These are phyloP conservation scores for Thermothielavioides terrestris DNA, from an alignment of 495 filamentous ascomycete genomes.

Conservation along the genomic window DNA sequence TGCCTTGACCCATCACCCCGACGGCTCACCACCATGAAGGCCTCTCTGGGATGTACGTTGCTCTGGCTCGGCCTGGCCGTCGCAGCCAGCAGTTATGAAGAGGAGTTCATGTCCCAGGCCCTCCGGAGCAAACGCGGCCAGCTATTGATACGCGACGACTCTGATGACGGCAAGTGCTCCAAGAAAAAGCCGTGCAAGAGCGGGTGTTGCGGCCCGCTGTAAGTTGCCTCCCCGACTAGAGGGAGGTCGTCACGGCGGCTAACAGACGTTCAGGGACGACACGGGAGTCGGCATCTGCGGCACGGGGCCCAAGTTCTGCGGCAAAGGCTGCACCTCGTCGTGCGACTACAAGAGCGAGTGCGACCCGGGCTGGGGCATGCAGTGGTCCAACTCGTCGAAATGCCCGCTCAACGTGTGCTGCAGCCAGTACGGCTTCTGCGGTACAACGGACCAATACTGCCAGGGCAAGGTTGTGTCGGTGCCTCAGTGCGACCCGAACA, in stretches of 20 bases:
- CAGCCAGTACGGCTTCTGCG: slow-evolving; percentile 14
- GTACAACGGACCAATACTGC: neutral
- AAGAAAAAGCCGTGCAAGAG: neutral
- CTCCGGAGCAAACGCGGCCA: neutral
- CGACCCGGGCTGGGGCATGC: neutral
- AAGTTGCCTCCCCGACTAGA: neutral
- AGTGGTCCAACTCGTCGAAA: neutral
- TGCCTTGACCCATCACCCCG: no score
- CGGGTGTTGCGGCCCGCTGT: neutral
- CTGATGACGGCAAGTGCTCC: neutral
- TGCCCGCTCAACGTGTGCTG: slow-evolving; percentile 22
- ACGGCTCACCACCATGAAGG: no score
- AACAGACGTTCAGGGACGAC: neutral
- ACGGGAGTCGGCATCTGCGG: neutral
- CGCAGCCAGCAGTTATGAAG: neutral
- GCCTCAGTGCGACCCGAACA: neutral
- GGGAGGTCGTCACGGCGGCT: neutral
- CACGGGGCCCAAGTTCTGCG: neutral
- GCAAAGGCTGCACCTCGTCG: neutral
- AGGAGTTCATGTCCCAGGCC: neutral
- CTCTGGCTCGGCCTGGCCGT: neutral
- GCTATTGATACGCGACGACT: no score
- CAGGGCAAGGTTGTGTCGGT: neutral
- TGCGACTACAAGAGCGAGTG: slow-evolving; percentile 1
- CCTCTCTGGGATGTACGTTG: neutral